Evolutionary conservation across 2,329 filamentous ascomycete genomes (phyloP), one percentile per base, ranked within the genome.

Genomic region (Trichoderma gracile): DNA sequence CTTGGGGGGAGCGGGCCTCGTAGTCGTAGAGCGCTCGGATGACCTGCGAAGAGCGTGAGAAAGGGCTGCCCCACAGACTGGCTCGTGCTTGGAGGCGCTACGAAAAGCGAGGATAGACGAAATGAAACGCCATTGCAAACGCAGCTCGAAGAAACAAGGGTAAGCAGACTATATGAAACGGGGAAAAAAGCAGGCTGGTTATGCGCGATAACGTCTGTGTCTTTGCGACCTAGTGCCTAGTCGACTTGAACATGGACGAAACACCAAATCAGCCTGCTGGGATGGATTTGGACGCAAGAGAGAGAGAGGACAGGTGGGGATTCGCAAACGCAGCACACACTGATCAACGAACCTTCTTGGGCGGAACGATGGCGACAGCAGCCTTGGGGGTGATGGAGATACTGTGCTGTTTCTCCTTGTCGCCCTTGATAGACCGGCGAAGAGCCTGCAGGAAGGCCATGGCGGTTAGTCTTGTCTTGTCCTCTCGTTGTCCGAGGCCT

Each of bases 21-120:
- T 96, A 96, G 77, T 96, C 92, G 83, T 96, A 97, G 65, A 97
- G 89, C 33, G 95, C 95, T 82, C 94, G 93, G 77, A 99, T 99
- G 67, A 99, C 93, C 93, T 97, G 73, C n/a, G 40, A 19, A 52
- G 7, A 43, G 17, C 60, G 19, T 60, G 23, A 43, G 40, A 52
- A 47, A 46, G 23, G 14, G 23, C 6, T 15, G 12, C 43, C 30
- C n/a, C 49, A 52, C 6, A 27, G 17, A 43, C 33, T 12, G 38
- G 23, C 4, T 52, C 8, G 40, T 19, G 47, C 10, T 61, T 21
- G 46, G 23, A 43, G 38, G 12, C 57, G 66, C 25, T n/a, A 21
- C 40, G 12, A 54, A 54, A 10, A 56, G 65, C 63, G 56, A 64
- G 63, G 59, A 64, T 69, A 47, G 52, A 64, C 54, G 50, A 46